Evolutionary conservation across 352 stramenopile genomes (phyloP), one percentile per base, ranked within the genome.

Genomic region (Peronospora farinosa): DNA sequence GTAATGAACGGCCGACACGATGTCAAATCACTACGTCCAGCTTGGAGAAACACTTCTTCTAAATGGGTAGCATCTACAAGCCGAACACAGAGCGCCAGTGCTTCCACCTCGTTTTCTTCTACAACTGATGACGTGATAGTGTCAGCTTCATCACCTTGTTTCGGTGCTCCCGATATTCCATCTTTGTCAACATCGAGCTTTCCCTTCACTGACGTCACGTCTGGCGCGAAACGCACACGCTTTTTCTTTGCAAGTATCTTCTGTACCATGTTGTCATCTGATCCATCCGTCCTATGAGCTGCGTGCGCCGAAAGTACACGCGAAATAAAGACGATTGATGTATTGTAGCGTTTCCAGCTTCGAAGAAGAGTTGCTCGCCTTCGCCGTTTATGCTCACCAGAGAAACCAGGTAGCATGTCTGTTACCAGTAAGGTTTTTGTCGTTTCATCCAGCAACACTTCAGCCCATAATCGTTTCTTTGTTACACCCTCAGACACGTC

Each of bases 341-440:
- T 69, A 40, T 86, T 88, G 55, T 86, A 91, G 12, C 67, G 63
- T 47, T 89, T 89, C 82, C 82, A 92, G 44, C 74, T 88, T 7
- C 77, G 71, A 40, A 92, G 47, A 36, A 92, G 56, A 40, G 71
- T 88, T 16, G 82, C 69, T 5, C 80, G 61, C 2, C 79, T 72
- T 3, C 80, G 74, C 6, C 78, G 61, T 25, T 78, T 79, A 47
- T 91, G 82, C 19, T 88, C 82, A 0, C 66, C 71, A 3, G 82
- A 92, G 30, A 67, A 69, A 3, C 82, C 82, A 25, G 82, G 82
- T 0, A 92, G 61, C 59, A 89, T 79, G 59, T 92, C 82, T 4
- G 78, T 92, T 25, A 92, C 75, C 12, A 85, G 49, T 13, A 92
- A 61, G 3, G 78, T 88, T 54, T 92, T 92, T 1, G 79, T 86